These are phyloP conservation scores for Ophiostoma tasmaniense DNA, from an alignment of 2,329 filamentous ascomycete genomes.

Conservation along the genomic window DNA sequence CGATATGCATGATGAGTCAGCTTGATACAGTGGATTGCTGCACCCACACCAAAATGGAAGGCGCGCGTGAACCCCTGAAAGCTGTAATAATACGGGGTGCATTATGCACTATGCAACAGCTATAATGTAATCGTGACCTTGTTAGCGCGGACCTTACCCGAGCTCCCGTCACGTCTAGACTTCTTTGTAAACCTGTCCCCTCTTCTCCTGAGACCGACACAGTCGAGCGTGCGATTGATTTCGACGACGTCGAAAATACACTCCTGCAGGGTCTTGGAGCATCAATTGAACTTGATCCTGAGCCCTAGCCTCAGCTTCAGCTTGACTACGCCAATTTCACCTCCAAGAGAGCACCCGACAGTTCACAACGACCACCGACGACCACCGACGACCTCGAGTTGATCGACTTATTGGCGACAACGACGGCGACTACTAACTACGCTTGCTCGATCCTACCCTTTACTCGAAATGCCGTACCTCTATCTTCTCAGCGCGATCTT, in stretches of 20 bases:
- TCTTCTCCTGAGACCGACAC: background rate
- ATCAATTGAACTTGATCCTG: background rate
- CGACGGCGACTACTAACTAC: background rate
- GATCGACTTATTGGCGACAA: background rate
- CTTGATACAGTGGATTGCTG: background rate
- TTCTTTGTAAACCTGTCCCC: background rate
- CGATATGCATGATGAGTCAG: background rate
- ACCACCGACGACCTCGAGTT: background rate
- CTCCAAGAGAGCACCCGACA: background rate
- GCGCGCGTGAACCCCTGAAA: constrained; percentile 8
- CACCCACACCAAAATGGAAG: constrained; percentile 11
- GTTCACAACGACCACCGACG: too few relatives aligned
- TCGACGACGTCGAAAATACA: background rate
- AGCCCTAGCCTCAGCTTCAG: background rate
- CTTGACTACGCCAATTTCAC: too few relatives aligned
- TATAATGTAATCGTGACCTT: constrained; percentile 2
- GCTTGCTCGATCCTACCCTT: background rate
- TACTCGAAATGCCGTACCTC: constrained; percentile 12
- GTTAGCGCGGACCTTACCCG: background rate
- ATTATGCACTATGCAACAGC: constrained; percentile 2
- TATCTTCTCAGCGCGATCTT: constrained; percentile 30
- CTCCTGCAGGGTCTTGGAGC: background rate
- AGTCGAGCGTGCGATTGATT: background rate
- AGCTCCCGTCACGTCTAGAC: background rate
- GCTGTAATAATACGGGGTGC: constrained; percentile 8